phyloP scores from a whole-genome alignment of 2,329 filamentous ascomycete genomes.

The Byssothecium circinans region DNA sequence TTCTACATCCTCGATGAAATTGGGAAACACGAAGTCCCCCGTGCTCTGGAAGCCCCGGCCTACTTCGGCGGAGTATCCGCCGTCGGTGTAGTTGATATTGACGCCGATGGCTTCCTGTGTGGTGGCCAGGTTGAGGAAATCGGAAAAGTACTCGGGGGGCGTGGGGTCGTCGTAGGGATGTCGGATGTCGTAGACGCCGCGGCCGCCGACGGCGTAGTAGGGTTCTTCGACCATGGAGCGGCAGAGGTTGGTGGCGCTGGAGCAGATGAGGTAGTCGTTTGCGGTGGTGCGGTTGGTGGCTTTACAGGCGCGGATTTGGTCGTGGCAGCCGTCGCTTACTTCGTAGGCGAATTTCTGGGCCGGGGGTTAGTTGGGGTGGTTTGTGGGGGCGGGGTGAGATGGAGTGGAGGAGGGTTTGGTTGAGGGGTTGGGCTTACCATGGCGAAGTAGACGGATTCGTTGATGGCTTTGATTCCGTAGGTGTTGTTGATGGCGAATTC shows the following conservation, averaged over 20 bases:
- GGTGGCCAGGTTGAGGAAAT: constrained; percentile 56
- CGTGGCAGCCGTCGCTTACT: constrained; percentile 54
- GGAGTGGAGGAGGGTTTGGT: too few species aligned
- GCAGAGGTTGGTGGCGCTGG: constrained; percentile 46
- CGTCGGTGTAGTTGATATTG: constrained; percentile 58
- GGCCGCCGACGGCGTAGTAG: constrained; percentile 45
- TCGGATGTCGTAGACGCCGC: constrained; percentile 59
- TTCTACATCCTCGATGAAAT: constrained; percentile 50
- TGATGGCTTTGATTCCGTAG: constrained; percentile 54
- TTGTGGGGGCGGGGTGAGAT: too few species aligned
- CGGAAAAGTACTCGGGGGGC: constrained; percentile 53
- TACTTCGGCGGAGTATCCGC: constrained; percentile 41
- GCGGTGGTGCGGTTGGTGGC: constrained; percentile 25
- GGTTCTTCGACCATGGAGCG: constrained; percentile 48
- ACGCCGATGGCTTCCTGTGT: constrained; percentile 55
- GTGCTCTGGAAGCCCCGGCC: constrained; percentile 48
- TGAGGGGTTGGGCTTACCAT: constrained; percentile 21
- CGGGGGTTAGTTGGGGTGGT: too few species aligned
- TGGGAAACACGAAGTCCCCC: constrained; percentile 51
- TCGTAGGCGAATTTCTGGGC: constrained; percentile 47
- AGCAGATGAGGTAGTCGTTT: constrained; percentile 39
- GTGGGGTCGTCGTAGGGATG: constrained; percentile 56
- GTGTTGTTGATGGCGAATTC: constrained; percentile 59
- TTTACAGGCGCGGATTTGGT: constrained; percentile 53
- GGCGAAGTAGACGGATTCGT: constrained; percentile 49